phyloP scores from a whole-genome alignment of 2,329 filamentous ascomycete genomes.

The Bisporella sp. region DNA sequence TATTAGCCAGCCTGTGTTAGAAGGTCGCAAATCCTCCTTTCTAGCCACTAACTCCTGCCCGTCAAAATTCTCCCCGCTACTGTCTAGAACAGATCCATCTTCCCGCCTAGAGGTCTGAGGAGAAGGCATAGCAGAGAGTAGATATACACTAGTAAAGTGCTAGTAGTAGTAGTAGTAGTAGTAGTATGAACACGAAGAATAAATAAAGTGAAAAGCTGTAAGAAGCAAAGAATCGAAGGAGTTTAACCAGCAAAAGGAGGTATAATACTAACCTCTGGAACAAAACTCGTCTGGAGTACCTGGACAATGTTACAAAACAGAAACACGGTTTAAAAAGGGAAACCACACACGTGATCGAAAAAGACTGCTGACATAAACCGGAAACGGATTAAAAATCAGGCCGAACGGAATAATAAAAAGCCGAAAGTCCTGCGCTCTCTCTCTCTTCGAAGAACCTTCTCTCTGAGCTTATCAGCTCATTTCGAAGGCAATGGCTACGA shows the following conservation, averaged over 20 bases:
- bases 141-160: neutral
- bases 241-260: neutral
- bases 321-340: neutral
- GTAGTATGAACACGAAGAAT: no score
- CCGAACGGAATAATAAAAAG: neutral
- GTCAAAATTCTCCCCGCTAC: neutral
- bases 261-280: neutral
- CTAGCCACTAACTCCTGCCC: neutral
- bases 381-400: neutral
- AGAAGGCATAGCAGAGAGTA: neutral
- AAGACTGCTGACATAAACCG: neutral
- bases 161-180: no score
- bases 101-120: neutral
- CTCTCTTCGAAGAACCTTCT: slow-evolving; percentile 2
- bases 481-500: slow-evolving; percentile 1
- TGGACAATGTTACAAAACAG: neutral
- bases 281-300: neutral
- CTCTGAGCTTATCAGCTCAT: neutral
- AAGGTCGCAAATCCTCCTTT: neutral
- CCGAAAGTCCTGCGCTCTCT: neutral
- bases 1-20: neutral
- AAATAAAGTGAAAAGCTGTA: neutral
- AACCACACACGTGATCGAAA: neutral
- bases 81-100: neutral
- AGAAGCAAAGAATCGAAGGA: neutral